Percentiles rank a stretch among this genome's conserved stretches.
Conservation (phyloP, 192 early-diverging fungal genomes). For the Coemansia interrupta region DNA sequence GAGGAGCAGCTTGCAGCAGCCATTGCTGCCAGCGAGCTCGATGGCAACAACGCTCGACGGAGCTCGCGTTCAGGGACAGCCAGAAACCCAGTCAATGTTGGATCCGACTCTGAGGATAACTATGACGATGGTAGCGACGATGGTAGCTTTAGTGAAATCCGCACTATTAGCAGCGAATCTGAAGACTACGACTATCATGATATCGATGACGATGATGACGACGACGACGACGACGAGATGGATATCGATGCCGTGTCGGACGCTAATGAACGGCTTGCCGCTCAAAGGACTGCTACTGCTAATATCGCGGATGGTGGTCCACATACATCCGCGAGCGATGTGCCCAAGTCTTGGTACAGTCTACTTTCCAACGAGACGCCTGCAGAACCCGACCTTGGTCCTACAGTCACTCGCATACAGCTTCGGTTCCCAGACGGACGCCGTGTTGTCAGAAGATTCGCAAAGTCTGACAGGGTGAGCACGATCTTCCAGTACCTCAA, state of each 20-base stretch:
- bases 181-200: constrained; percentile 11
- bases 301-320: not conserved
- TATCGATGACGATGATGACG: constrained; percentile 32
- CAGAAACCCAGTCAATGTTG: constrained; percentile 4
- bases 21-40: constrained; percentile 66
- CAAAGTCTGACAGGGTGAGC: constrained; percentile 67
- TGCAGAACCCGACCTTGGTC: constrained; percentile 50
- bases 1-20: constrained; percentile 86
- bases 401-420: constrained; percentile 72
- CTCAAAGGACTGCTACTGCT: constrained; percentile 6
- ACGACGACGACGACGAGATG: constrained; percentile 26
- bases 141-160: constrained; percentile 45
- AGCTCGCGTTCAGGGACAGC: not conserved
- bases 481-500: constrained; percentile 84
- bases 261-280: constrained; percentile 19
- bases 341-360: constrained; percentile 35
- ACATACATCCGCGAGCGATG: not conserved
- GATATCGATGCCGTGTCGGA: constrained; percentile 28
- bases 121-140: constrained; percentile 26
- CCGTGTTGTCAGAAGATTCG: constrained; percentile 72
- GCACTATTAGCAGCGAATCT: constrained; percentile 19
- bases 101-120: constrained; percentile 27
- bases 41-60: constrained; percentile 10
- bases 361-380: constrained; percentile 20
- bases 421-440: constrained; percentile 79